These are phyloP conservation scores for Ceratobasidium sp. DNA, from an alignment of 1,284 basidiomycete species.

Conservation along the genomic window DNA sequence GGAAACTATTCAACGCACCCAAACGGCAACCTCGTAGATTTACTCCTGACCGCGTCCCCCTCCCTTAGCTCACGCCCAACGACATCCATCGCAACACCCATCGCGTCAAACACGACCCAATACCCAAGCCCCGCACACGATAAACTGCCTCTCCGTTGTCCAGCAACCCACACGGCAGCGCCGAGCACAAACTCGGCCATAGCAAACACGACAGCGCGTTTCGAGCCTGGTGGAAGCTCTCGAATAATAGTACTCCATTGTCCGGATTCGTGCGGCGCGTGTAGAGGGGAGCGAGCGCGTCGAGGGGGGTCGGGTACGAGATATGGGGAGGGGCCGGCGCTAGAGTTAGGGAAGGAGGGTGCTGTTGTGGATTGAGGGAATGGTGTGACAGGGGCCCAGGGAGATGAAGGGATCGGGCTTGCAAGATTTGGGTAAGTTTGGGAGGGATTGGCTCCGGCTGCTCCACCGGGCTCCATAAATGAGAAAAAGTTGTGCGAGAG, in stretches of 20 bases:
- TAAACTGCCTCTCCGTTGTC: slow-evolving; percentile 90
- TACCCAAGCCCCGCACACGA: slow-evolving; percentile 93
- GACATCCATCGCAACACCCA: slow-evolving; percentile 76
- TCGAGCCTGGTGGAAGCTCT: slow-evolving; percentile 55
- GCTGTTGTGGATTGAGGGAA: slow-evolving; percentile 38
- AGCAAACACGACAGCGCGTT: slow-evolving; percentile 59
- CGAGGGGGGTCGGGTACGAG: slow-evolving; percentile 43
- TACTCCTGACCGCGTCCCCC: slow-evolving; percentile 48
- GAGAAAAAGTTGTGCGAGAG: slow-evolving; percentile 95
- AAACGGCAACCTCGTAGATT: slow-evolving; percentile 64
- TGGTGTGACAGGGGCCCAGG: slow-evolving; percentile 44
- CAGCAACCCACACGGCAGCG: slow-evolving; percentile 84
- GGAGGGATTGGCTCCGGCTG: neutral
- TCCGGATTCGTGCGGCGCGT: slow-evolving; percentile 51
- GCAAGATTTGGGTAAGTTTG: slow-evolving; percentile 20
- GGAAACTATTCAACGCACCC: slow-evolving; percentile 67
- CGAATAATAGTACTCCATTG: slow-evolving; percentile 52
- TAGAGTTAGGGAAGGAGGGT: slow-evolving; percentile 46
- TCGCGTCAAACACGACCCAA: slow-evolving; percentile 94
- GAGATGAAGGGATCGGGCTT: slow-evolving; percentile 23
- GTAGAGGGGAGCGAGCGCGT: slow-evolving; percentile 45
- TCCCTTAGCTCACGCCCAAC: slow-evolving; percentile 63
- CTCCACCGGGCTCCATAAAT: slow-evolving; percentile 75
- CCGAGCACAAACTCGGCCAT: slow-evolving; percentile 64
- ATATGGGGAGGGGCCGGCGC: slow-evolving; percentile 40